These are phyloP conservation scores for Cyberlindnera veronae DNA, from an alignment of 805 yeast species.

Conservation along the genomic window DNA sequence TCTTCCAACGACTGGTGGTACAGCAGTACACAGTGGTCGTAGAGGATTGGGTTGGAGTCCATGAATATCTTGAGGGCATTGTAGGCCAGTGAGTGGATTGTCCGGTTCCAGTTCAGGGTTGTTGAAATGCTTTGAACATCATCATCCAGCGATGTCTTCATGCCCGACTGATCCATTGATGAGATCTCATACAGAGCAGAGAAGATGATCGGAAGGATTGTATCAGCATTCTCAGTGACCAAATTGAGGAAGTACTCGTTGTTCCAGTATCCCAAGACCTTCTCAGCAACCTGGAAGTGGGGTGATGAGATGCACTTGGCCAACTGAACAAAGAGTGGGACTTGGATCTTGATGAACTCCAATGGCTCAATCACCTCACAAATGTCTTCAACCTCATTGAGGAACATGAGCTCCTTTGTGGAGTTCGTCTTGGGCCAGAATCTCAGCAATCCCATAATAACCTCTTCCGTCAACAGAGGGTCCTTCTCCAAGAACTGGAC, in stretches of 20 bases:
- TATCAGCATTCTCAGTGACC: conserved; percentile 90
- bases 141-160: conserved; percentile 14
- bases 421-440: conserved; percentile 97
- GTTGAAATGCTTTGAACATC: conserved; percentile 24
- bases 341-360: conserved; percentile 87
- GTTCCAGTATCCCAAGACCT: conserved; percentile 90
- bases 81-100: conserved; percentile 86
- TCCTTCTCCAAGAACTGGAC: conserved; percentile 96
- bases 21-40: conserved; percentile 87
- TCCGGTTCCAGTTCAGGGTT: conserved; percentile 84
- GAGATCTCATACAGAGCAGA: conserved; percentile 87
- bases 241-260: conserved; percentile 89
- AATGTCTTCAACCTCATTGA: conserved; percentile 94
- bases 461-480: conserved; percentile 88
- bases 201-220: conserved; percentile 86
- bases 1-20: conserved; percentile 79
- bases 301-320: conserved; percentile 92
- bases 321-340: conserved; percentile 89
- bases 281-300: conserved; percentile 96
- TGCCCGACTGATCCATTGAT: conserved; percentile 23
- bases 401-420: conserved; percentile 93
- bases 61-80: conserved; percentile 87
- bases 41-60: conserved; percentile 85
- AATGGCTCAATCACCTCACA: conserved; percentile 93
- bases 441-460: conserved; percentile 86